Evolutionary conservation across 306 rosid genomes (phyloP).

Genomic region (Prunus kanzakura): DNA sequence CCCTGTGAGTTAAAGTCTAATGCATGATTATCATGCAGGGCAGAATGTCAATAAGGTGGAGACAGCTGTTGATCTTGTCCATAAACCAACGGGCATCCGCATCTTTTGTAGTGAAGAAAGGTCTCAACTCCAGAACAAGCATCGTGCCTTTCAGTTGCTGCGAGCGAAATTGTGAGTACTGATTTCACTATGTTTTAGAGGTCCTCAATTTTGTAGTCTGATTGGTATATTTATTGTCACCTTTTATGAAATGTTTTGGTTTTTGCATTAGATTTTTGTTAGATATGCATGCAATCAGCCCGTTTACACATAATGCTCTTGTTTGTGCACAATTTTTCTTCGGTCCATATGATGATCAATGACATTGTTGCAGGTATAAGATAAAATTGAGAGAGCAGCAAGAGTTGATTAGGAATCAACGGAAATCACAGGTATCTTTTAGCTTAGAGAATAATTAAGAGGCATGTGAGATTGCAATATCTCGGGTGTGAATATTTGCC

Average conservation of each 20-base stretch:
- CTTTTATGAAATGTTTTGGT: not conserved
- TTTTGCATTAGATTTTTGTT: not conserved
- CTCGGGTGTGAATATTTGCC: not conserved
- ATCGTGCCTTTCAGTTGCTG: slow-evolving; percentile 88
- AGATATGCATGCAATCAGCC: not conserved
- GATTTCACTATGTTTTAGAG: not conserved
- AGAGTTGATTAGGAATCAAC: slow-evolving; percentile 70
- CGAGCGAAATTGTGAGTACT: slow-evolving; percentile 89
- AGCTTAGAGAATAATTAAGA: slow-evolving; percentile 15
- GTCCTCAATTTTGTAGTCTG: not conserved
- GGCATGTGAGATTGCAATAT: slow-evolving; percentile 6
- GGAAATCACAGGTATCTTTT: slow-evolving; percentile 68
- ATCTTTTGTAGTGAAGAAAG: slow-evolving; percentile 98
- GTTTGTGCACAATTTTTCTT: not conserved
- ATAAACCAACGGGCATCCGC: slow-evolving; percentile 96
- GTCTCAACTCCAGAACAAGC: slow-evolving; percentile 80
- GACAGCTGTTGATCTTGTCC: slow-evolving; percentile 93
- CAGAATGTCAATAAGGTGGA: slow-evolving; percentile 99
- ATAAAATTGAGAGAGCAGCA: slow-evolving; percentile 94
- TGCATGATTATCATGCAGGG: slow-evolving; percentile 55
- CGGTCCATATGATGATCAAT: slow-evolving; percentile 22
- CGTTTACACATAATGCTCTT: not conserved
- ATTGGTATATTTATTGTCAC: not conserved
- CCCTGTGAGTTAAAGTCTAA: slow-evolving; percentile 20
- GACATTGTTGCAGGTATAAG: slow-evolving; percentile 64